Evolutionary conservation across 2,329 filamentous ascomycete genomes (phyloP).

Genomic region (Lachnellula subtilissima): DNA sequence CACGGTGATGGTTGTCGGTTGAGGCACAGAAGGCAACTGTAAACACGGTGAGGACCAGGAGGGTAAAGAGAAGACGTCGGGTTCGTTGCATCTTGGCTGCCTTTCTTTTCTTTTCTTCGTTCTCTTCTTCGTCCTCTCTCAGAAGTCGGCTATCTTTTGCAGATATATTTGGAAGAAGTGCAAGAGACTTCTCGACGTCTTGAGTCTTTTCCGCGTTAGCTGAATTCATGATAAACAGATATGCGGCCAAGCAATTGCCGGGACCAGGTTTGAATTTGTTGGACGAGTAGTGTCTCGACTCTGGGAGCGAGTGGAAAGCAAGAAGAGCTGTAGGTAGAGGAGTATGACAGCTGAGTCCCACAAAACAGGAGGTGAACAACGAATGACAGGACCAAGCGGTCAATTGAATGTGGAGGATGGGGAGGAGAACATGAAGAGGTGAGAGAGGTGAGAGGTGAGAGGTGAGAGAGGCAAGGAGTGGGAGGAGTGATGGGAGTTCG

Average conservation of each 20-base stretch:
- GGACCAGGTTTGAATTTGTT: not conserved
- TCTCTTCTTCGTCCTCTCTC: not conserved
- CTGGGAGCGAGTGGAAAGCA: not conserved
- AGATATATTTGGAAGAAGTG: not conserved
- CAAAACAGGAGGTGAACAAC: too few relatives aligned
- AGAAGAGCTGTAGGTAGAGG: not conserved
- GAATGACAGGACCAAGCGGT: too few relatives aligned
- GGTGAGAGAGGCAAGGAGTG: too few relatives aligned
- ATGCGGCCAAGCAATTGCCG: not conserved
- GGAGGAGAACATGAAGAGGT: too few relatives aligned
- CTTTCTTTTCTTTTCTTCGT: constrained; percentile 1
- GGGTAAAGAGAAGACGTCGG: constrained; percentile 33
- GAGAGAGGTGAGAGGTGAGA: too few relatives aligned
- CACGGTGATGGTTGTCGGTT: constrained; percentile 13
- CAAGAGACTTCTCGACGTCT: constrained; percentile 9
- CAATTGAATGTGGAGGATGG: too few relatives aligned
- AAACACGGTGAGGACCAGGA: constrained; percentile 31
- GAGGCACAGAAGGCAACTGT: constrained; percentile 33
- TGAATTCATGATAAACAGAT: constrained; percentile 12
- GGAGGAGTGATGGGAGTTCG: too few relatives aligned
- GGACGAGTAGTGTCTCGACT: not conserved
- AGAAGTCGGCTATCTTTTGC: constrained; percentile 5
- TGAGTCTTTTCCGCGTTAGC: constrained; percentile 17
- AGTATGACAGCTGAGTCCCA: not conserved
- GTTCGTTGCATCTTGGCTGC: constrained; percentile 36